phyloP scores from a whole-genome alignment of 2,329 filamentous ascomycete species.

The Neospermospora avenae region DNA sequence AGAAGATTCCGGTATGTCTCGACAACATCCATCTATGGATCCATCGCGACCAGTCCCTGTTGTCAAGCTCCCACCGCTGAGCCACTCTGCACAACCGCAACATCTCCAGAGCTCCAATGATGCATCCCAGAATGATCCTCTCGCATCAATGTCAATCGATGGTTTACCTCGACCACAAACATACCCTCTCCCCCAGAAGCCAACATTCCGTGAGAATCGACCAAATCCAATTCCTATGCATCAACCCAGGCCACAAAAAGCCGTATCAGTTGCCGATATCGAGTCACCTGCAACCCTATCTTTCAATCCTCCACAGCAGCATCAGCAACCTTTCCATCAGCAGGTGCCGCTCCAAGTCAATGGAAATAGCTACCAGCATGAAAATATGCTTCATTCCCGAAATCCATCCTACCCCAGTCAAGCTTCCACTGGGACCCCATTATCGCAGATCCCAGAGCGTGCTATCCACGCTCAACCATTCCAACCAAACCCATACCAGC shows the following conservation, averaged over 20 bases:
- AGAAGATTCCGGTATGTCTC: conserved; percentile 71
- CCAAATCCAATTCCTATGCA: conserved; percentile 69
- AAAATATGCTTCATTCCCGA: conserved; percentile 56
- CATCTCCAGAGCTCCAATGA: conserved; percentile 34
- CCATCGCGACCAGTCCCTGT: conserved; percentile 71
- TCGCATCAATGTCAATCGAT: conserved; percentile 35
- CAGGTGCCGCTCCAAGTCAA: conserved; percentile 79
- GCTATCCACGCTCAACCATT: conserved; percentile 89
- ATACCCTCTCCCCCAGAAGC: conserved; percentile 57
- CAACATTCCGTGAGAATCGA: conserved; percentile 54
- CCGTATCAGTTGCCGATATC: conserved; percentile 88
- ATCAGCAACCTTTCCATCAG: conserved; percentile 88
- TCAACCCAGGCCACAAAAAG: conserved; percentile 91
- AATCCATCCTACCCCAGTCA: conserved; percentile 69
- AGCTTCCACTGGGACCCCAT: conserved; percentile 70
- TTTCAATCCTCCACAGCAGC: conserved; percentile 58
- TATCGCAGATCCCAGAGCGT: conserved; percentile 89
- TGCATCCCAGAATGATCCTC: conserved; percentile 24
- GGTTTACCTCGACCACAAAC: conserved; percentile 49
- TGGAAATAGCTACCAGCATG: conserved; percentile 51
- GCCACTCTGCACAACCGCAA: conserved; percentile 29
- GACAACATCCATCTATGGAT: conserved; percentile 60
- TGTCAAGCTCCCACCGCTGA: conserved; percentile 72
- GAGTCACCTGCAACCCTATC: conserved; percentile 66
- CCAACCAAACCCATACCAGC: conserved; percentile 67